Conservation (phyloP, 805 yeast species). For the Teunomyces atbi region DNA sequence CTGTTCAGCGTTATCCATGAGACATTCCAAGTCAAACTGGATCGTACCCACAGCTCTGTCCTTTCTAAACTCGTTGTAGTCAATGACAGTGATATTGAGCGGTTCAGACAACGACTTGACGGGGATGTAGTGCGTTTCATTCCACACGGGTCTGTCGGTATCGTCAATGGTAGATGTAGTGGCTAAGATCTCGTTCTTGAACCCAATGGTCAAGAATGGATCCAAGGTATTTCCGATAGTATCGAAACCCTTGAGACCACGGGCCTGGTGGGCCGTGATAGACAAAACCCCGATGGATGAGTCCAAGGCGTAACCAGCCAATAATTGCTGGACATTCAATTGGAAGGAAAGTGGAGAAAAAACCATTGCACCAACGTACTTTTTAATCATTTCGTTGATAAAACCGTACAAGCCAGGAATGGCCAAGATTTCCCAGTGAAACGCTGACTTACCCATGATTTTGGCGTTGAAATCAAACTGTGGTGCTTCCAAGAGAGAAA, state of each 20-base stretch:
- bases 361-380: conserved; percentile 85
- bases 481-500: conserved; percentile 84
- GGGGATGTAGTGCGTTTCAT: conserved; percentile 71
- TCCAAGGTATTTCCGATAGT: conserved; percentile 78
- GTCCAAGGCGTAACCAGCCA: conserved; percentile 76
- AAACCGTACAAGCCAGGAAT: conserved; percentile 85
- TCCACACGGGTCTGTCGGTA: conserved; percentile 76
- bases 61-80: conserved; percentile 74
- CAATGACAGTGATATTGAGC: conserved; percentile 66
- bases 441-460: conserved; percentile 72
- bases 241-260: conserved; percentile 65
- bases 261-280: conserved; percentile 64
- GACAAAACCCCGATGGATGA: conserved; percentile 86
- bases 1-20: conserved; percentile 53
- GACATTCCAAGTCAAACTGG: conserved; percentile 66
- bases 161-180: conserved; percentile 67
- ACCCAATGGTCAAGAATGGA: conserved; percentile 80
- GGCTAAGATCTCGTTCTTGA: conserved; percentile 56
- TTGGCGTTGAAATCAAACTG: conserved; percentile 79
- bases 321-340: conserved; percentile 83
- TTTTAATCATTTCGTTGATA: conserved; percentile 79
- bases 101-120: conserved; percentile 79
- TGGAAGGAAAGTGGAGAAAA: conserved; percentile 91
- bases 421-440: conserved; percentile 83
- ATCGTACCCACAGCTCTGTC: conserved; percentile 80